Conservation (phyloP, 148 eudicot genomes). For the Dysphania ambrosioides region DNA sequence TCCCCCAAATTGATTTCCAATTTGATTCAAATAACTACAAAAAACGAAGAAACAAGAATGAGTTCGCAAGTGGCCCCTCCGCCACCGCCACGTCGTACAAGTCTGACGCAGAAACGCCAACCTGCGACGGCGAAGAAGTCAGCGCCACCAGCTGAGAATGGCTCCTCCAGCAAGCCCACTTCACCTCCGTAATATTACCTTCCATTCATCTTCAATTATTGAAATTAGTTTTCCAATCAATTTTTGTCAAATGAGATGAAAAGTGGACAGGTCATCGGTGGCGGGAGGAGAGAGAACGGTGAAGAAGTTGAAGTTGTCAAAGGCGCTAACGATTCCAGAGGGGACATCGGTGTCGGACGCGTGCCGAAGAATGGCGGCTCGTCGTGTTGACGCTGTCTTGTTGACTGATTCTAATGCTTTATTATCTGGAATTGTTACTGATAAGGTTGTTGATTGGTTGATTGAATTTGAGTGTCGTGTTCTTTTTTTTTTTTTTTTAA, state of each 20-base stretch:
- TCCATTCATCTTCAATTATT: neutral
- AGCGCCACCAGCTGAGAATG: constrained; percentile 50
- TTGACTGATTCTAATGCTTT: constrained; percentile 93
- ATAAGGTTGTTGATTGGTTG: constrained; percentile 51
- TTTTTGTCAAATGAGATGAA: neutral
- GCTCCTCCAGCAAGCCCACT: constrained; percentile 51
- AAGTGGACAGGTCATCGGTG: constrained; percentile 32
- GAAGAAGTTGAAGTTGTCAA: constrained; percentile 86
- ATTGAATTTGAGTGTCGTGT: neutral
- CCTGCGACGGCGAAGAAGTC: constrained; percentile 37
- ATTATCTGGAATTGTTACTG: constrained; percentile 91
- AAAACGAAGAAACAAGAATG: constrained; percentile 28
- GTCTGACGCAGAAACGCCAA: constrained; percentile 39
- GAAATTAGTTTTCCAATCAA: neutral
- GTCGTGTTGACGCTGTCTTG: constrained; percentile 87
- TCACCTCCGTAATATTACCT: constrained; percentile 54
- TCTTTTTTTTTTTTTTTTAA: neutral
- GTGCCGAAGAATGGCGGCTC: constrained; percentile 89
- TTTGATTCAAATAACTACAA: neutral
- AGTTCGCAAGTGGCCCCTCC: constrained; percentile 43
- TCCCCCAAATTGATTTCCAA: constrained; percentile 1
- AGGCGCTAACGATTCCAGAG: constrained; percentile 94
- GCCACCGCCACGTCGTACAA: constrained; percentile 49
- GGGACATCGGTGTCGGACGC: constrained; percentile 89
- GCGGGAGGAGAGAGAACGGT: constrained; percentile 86